Base-by-base conservation (phyloP, 2,329 filamentous ascomycete genomes). In the Trichophyton equinum region DNA sequence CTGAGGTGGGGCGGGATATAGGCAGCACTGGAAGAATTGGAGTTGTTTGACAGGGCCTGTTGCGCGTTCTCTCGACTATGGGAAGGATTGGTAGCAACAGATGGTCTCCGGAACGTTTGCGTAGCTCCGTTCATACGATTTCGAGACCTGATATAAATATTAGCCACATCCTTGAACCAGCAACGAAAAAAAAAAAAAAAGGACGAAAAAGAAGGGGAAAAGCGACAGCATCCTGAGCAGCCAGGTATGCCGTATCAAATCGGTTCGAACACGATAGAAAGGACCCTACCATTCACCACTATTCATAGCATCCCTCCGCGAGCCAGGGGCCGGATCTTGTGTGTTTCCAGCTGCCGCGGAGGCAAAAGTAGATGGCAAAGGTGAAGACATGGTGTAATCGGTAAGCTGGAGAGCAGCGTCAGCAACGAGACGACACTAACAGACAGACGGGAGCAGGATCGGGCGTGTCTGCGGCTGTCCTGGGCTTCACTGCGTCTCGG, bases 341-440 rank as follows among this genome's bases (percentile, higher is more conserved):
- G 81, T 85, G 74, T 89, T 87, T 74, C 87, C 87, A 73, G 88
- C 87, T 68, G 88, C 88, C 69, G 88, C 88, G 72, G 88, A 90
- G 73, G 88, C 88, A 77, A 91, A 91, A 80, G 86, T 91, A 68
- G 88, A 89, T 69, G 87, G 85, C 74, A 90, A 82, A 78, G 87
- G 85, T 73, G 85, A 84, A 78, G 86, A 83, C 87, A 90, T 82
- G 69, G 67, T 75, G 68, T 61, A 61, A 64, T 62, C 61, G 62
- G 64, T 64, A 62, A 64, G 63, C 55, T 57, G 55, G 40, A 57
- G 36, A 33, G 25, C 27, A 59, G 2, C 6, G 18, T 57, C 55
- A 57, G 55, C 64, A 68, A 64, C 42, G 9, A 9, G 9, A 20
- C 15, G 1, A 44, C 25, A 13, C 15, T 36, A 44, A 20, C 1